Conservation (phyloP, 1,139 yeast genomes). For the Pichia sp. region DNA sequence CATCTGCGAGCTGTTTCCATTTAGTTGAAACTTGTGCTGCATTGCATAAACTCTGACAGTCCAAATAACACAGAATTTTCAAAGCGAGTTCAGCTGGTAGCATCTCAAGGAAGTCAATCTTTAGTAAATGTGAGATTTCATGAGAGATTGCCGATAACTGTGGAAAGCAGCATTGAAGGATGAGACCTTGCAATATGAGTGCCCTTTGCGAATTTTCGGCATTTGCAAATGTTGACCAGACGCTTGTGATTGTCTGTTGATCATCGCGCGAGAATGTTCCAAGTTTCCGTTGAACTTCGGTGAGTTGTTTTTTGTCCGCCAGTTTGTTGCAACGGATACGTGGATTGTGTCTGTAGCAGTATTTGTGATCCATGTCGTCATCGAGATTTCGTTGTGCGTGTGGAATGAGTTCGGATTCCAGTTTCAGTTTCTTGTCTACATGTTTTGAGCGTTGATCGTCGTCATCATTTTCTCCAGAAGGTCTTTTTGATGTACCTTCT, state of each 20-base stretch:
- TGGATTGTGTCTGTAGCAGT: constrained; percentile 91
- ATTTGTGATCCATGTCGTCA: constrained; percentile 38
- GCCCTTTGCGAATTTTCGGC: constrained; percentile 64
- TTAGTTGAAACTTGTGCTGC: constrained; percentile 87
- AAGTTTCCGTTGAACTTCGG: constrained; percentile 50
- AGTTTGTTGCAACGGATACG: constrained; percentile 64
- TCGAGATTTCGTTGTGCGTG: too few relatives aligned
- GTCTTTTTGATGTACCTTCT: not conserved
- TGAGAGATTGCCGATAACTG: constrained; percentile 78
- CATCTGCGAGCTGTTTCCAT: constrained; percentile 90
- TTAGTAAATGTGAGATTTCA: constrained; percentile 70
- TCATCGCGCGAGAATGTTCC: constrained; percentile 56
- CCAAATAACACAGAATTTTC: constrained; percentile 80
- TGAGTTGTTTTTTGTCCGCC: constrained; percentile 62
- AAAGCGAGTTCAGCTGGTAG: constrained; percentile 81
- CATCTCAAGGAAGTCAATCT: constrained; percentile 81
- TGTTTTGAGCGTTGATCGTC: too few relatives aligned
- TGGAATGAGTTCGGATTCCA: too few relatives aligned
- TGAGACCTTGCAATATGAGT: constrained; percentile 72
- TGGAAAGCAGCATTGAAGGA: constrained; percentile 92
- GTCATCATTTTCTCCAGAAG: too few relatives aligned
- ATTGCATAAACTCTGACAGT: constrained; percentile 82
- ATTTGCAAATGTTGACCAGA: constrained; percentile 73
- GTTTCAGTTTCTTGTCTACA: not conserved
- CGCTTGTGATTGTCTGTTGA: constrained; percentile 63